Percentiles rank a stretch among this genome's conserved stretches.
These are phyloP conservation scores for Funneliformis caledonium DNA, from an alignment of 371 early-diverging fungal species.

Conservation along the genomic window DNA sequence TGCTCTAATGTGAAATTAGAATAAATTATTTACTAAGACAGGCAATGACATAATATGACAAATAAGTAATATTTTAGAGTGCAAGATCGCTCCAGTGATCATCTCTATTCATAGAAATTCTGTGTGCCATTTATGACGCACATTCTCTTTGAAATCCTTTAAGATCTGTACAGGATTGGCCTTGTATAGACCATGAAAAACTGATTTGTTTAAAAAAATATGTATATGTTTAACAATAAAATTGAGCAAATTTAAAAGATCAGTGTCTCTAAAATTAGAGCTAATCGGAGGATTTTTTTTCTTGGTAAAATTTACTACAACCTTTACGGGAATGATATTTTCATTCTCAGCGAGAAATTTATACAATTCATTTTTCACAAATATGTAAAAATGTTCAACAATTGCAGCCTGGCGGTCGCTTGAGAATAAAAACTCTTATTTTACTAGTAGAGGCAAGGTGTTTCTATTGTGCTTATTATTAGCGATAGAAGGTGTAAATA, in stretches of 20 bases:
- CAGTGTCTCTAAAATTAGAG: conserved; percentile 7
- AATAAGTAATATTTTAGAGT: conserved; percentile 3
- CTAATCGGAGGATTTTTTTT: conserved; percentile 20
- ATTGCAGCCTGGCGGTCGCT: too few species aligned
- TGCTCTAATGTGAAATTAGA: background rate
- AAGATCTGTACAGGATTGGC: too few species aligned
- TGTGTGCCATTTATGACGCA: background rate
- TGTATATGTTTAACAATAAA: background rate
- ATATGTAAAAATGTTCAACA: too few species aligned
- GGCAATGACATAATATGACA: too few species aligned
- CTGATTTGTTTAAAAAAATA: background rate
- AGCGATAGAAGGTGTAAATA: too few species aligned
- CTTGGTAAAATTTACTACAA: background rate
- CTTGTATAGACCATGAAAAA: background rate
- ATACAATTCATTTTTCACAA: background rate
- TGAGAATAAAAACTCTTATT: too few species aligned
- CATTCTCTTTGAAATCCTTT: background rate
- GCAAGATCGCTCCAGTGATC: conserved; percentile 9
- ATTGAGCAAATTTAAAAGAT: conserved; percentile 15
- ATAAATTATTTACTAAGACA: conserved; percentile 2
- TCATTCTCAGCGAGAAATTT: conserved; percentile 29
- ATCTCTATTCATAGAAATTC: background rate
- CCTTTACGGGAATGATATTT: conserved; percentile 2
- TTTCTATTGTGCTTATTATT: too few species aligned
- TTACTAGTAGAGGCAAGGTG: too few species aligned